Evolutionary conservation across 768 basidiomycete genomes (phyloP).

Genomic region (Kwoniella sp.): DNA sequence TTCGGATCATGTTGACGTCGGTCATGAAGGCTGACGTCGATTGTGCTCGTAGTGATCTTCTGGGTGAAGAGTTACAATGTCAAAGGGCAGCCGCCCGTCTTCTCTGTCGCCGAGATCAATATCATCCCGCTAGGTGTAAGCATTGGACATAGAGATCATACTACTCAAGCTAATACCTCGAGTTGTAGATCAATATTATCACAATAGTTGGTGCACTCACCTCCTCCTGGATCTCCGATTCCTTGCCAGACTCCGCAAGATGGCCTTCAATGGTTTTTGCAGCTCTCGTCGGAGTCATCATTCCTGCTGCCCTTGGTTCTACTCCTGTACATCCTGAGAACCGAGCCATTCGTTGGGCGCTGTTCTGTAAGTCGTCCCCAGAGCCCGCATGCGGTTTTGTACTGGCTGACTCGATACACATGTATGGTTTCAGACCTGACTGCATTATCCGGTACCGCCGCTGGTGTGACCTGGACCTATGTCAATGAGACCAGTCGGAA

Average conservation of each 20-base stretch:
- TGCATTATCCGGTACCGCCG: slow-evolving; percentile 22
- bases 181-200: slow-evolving; percentile 45
- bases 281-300: slow-evolving; percentile 18
- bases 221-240: slow-evolving; percentile 36
- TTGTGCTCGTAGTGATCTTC: slow-evolving; percentile 29
- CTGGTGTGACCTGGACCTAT: slow-evolving; percentile 35
- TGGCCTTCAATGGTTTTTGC: slow-evolving; percentile 43
- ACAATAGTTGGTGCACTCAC: slow-evolving; percentile 35
- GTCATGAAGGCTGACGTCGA: background rate
- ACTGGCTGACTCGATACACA: too few relatives aligned
- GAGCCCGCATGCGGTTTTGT: too few relatives aligned
- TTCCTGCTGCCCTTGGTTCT: slow-evolving; percentile 28
- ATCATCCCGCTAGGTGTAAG: slow-evolving; percentile 35
- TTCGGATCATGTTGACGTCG: background rate
- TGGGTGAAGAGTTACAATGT: slow-evolving; percentile 40
- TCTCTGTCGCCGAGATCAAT: slow-evolving; percentile 33
- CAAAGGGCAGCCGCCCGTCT: slow-evolving; percentile 23
- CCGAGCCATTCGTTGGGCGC: slow-evolving; percentile 28
- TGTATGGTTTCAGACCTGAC: slow-evolving; percentile 31
- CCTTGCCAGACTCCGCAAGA: slow-evolving; percentile 31
- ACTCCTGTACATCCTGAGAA: slow-evolving; percentile 33
- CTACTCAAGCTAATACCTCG: slow-evolving; percentile 1
- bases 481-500: slow-evolving; percentile 38
- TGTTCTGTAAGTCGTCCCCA: slow-evolving; percentile 29
- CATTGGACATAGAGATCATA: background rate